These are phyloP conservation scores for Podochytrium sp. DNA, from an alignment of 192 early-diverging fungal species.

Conservation along the genomic window DNA sequence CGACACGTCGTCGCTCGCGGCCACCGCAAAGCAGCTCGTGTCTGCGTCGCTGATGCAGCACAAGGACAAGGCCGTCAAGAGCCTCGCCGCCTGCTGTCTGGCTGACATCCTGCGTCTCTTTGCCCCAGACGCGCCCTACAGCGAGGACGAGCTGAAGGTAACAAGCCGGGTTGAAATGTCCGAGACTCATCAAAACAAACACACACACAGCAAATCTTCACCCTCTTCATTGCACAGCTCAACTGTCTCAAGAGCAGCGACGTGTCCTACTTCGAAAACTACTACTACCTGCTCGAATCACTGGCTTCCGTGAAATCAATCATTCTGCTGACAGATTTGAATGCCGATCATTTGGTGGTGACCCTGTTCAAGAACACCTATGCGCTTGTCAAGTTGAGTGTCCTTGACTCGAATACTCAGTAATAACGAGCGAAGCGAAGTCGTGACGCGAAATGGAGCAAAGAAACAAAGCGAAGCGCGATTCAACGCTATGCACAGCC, in stretches of 20 bases:
- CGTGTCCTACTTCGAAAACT: conserved; percentile 69
- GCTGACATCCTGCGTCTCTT: conserved; percentile 90
- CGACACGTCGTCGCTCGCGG: conserved; percentile 64
- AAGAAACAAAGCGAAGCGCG: too few relatives aligned
- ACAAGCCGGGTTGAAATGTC: not conserved
- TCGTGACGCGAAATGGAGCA: too few relatives aligned
- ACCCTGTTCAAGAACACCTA: conserved; percentile 77
- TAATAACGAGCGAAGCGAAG: too few relatives aligned
- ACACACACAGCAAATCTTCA: conserved; percentile 70
- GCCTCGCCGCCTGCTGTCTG: conserved; percentile 78
- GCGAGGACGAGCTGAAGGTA: conserved; percentile 73
- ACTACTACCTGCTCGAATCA: conserved; percentile 88
- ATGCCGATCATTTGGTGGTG: conserved; percentile 75
- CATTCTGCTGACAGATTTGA: conserved; percentile 78
- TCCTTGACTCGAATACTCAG: too few relatives aligned
- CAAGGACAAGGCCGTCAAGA: conserved; percentile 79
- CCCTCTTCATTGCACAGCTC: conserved; percentile 81
- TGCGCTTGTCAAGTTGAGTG: conserved; percentile 57
- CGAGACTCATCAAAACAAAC: not conserved
- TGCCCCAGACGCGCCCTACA: conserved; percentile 93
- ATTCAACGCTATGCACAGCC: too few relatives aligned
- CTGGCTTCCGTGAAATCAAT: conserved; percentile 84
- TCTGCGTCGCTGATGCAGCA: conserved; percentile 70
- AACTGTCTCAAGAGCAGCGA: conserved; percentile 59
- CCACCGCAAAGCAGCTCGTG: conserved; percentile 70